Conservation (phyloP, 2,329 filamentous ascomycete genomes). For the Xylaria digitata region DNA sequence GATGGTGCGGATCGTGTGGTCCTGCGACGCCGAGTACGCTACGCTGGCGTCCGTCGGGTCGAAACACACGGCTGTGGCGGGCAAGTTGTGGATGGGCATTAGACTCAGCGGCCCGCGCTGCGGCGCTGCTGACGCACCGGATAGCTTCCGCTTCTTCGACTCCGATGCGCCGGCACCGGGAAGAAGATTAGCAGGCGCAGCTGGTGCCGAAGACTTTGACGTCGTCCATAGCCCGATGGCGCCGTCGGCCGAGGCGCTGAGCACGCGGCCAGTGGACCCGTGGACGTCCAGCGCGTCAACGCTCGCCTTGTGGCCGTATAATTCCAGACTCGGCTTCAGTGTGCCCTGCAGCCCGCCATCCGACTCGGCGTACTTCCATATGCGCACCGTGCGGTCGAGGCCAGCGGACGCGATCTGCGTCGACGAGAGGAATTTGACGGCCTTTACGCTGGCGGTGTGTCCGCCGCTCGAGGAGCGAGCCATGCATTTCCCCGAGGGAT, state of each 20-base stretch:
- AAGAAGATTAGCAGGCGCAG: constrained; percentile 75
- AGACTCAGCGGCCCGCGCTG: constrained; percentile 84
- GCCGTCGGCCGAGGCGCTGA: constrained; percentile 88
- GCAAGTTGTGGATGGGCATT: constrained; percentile 76
- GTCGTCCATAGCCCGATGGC: constrained; percentile 90
- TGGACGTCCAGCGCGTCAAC: constrained; percentile 82
- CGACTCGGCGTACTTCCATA: constrained; percentile 88
- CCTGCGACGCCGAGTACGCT: constrained; percentile 90
- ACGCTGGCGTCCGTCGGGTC: constrained; percentile 86
- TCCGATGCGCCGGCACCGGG: constrained; percentile 71
- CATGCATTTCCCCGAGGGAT: constrained; percentile 85
- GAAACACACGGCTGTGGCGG: constrained; percentile 85
- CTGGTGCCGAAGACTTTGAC: constrained; percentile 78
- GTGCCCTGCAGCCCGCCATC: constrained; percentile 68
- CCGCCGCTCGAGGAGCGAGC: constrained; percentile 73
- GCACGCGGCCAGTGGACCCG: constrained; percentile 76
- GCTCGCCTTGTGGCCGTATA: constrained; percentile 82
- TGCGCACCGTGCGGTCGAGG: constrained; percentile 83
- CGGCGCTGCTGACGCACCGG: constrained; percentile 66
- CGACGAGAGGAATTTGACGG: constrained; percentile 84
- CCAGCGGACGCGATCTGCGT: constrained; percentile 84
- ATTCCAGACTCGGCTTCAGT: constrained; percentile 79
- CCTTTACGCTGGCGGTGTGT: constrained; percentile 81
- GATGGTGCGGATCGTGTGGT: constrained; percentile 90
- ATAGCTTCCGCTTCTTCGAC: constrained; percentile 80